phyloP scores from a whole-genome alignment of 2,329 filamentous ascomycete genomes.

The Aspergillus sp. region DNA sequence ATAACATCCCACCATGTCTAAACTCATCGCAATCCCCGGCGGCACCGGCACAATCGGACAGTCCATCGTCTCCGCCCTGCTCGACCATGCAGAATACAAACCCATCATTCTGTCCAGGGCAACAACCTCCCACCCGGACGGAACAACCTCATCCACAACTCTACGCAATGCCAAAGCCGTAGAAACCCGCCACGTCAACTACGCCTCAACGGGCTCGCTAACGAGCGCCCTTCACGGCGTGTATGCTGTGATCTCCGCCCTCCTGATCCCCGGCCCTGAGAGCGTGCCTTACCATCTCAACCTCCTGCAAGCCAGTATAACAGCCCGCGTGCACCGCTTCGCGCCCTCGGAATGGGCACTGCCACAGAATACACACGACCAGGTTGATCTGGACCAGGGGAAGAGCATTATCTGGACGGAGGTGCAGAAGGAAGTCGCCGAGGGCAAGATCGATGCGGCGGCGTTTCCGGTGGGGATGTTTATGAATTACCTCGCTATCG shows the following conservation, averaged over 20 bases:
- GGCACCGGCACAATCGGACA: slow-evolving; percentile 14
- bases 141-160: neutral
- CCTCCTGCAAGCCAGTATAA: slow-evolving; percentile 44
- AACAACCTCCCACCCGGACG: slow-evolving; percentile 5
- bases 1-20: too few species aligned
- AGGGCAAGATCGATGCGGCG: slow-evolving; percentile 27
- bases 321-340: slow-evolving; percentile 47
- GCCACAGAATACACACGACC: slow-evolving; percentile 15
- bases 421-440: slow-evolving; percentile 20
- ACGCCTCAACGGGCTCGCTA: slow-evolving; percentile 20
- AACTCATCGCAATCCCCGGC: neutral
- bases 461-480: slow-evolving; percentile 34
- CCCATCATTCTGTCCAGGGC: slow-evolving; percentile 32
- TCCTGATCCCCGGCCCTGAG: slow-evolving; percentile 22
- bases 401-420: slow-evolving; percentile 27
- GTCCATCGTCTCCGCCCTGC: slow-evolving; percentile 18
- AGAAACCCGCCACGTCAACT: slow-evolving; percentile 29
- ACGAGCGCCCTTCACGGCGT: slow-evolving; percentile 19
- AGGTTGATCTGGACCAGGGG: slow-evolving; percentile 23
- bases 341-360: slow-evolving; percentile 46
- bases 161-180: neutral
- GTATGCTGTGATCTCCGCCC: slow-evolving; percentile 27
- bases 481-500: slow-evolving; percentile 38
- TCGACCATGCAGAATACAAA: slow-evolving; percentile 19
- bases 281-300: slow-evolving; percentile 37